phyloP scores from a whole-genome alignment of 768 basidiomycete genomes.

The Rhizopogon vesiculosus region DNA sequence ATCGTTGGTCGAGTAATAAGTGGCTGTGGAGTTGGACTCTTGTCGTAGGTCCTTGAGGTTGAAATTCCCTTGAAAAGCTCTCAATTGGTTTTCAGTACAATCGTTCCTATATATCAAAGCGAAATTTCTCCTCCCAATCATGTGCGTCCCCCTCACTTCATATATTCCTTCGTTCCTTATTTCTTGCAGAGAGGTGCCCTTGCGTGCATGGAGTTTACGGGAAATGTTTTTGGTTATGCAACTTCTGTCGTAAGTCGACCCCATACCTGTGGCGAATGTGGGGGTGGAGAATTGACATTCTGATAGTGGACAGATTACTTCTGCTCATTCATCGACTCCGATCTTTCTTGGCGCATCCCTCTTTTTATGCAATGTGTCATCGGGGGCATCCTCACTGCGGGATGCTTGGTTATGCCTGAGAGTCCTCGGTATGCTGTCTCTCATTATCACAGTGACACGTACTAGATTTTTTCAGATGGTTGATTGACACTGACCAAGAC shows the following conservation, averaged over 20 bases:
- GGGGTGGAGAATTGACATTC: slow-evolving; percentile 3
- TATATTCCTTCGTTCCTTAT: neutral
- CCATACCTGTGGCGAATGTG: neutral
- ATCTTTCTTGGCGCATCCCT: slow-evolving; percentile 89
- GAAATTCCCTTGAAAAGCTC: neutral
- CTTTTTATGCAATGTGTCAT: slow-evolving; percentile 87
- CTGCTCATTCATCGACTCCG: slow-evolving; percentile 81
- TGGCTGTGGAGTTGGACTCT: slow-evolving; percentile 86
- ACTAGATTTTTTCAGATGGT: slow-evolving; percentile 51
- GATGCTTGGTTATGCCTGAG: slow-evolving; percentile 84
- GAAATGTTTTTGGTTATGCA: slow-evolving; percentile 89
- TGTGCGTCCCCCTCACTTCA: slow-evolving; percentile 35
- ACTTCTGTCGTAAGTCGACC: slow-evolving; percentile 69
- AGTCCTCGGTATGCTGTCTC: slow-evolving; percentile 61
- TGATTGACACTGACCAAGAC: slow-evolving; percentile 85
- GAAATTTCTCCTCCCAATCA: slow-evolving; percentile 93
- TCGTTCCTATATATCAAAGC: slow-evolving; percentile 92
- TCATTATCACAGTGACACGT: neutral
- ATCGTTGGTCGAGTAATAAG: slow-evolving; percentile 76
- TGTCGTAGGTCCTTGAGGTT: slow-evolving; percentile 55
- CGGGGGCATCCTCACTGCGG: slow-evolving; percentile 71
- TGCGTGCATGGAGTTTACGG: slow-evolving; percentile 94
- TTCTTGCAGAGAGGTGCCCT: slow-evolving; percentile 71
- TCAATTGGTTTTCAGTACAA: slow-evolving; percentile 52
- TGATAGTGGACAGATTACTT: slow-evolving; percentile 90